A percentile compares a stretch with the other conserved stretches of the same genome.
These are phyloP conservation scores for Rosa rugosa DNA, from an alignment of 306 rosid species.

Conservation along the genomic window DNA sequence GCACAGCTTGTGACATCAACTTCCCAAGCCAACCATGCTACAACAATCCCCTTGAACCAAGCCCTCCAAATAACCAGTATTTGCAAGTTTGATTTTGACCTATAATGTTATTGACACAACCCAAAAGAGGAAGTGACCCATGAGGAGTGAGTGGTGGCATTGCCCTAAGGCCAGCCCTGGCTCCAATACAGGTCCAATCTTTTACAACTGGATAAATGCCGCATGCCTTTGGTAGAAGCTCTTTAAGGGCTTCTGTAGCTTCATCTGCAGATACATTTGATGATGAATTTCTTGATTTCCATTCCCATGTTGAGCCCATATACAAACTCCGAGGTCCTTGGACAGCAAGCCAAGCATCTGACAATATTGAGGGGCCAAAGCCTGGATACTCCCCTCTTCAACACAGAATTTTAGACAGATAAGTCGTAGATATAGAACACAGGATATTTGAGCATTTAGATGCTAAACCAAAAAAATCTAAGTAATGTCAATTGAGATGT, in stretches of 20 bases:
- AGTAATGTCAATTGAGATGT: neutral
- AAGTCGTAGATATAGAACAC: neutral
- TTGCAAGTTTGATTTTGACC: constrained; percentile 42
- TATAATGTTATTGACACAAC: constrained; percentile 62
- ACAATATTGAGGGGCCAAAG: constrained; percentile 68
- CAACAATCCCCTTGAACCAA: constrained; percentile 90
- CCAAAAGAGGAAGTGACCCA: constrained; percentile 90
- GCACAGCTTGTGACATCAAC: constrained; percentile 72
- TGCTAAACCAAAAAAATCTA: neutral
- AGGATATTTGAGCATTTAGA: neutral
- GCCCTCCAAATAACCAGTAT: constrained; percentile 90
- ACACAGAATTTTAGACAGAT: constrained; percentile 1
- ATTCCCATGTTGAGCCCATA: constrained; percentile 92
- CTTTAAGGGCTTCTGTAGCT: constrained; percentile 52
- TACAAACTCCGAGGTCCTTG: constrained; percentile 58
- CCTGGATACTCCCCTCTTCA: constrained; percentile 66
- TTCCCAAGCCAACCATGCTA: constrained; percentile 94
- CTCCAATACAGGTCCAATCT: constrained; percentile 65
- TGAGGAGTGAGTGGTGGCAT: constrained; percentile 84
- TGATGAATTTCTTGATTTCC: constrained; percentile 75
- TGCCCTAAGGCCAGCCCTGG: constrained; percentile 95
- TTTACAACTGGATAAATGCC: constrained; percentile 62
- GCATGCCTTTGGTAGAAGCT: constrained; percentile 77
- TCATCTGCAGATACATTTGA: constrained; percentile 60
- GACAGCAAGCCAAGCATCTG: constrained; percentile 88